A percentile compares a stretch with the other conserved stretches of the same genome.
phyloP scores from a whole-genome alignment of 257 asterid species.

The Penstemon barbatus region DNA sequence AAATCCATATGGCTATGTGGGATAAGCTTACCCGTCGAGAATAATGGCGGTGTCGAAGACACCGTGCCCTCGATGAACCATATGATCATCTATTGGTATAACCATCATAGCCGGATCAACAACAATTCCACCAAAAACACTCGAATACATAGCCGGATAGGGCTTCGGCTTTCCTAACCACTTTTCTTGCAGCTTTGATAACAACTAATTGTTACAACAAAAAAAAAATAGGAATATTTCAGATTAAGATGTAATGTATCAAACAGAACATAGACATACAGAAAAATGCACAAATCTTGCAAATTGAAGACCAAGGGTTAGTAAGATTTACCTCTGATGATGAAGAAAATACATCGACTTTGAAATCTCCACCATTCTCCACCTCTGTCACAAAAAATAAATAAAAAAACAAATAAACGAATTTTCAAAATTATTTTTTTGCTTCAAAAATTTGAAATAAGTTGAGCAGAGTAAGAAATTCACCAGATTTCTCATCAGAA shows the following conservation, averaged over 20 bases:
- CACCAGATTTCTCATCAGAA: slow-evolving; percentile 43
- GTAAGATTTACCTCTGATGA: slow-evolving; percentile 52
- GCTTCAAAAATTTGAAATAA: slow-evolving; percentile 8
- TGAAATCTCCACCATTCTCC: slow-evolving; percentile 44
- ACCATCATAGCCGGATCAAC: slow-evolving; percentile 93
- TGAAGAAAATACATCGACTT: slow-evolving; percentile 70
- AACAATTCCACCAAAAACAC: slow-evolving; percentile 75
- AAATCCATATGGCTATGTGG: background rate
- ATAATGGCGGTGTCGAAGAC: slow-evolving; percentile 83
- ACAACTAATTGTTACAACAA: slow-evolving; percentile 46
- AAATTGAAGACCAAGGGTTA: background rate
- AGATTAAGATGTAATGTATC: background rate
- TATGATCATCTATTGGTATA: slow-evolving; percentile 86
- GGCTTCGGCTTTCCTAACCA: slow-evolving; percentile 70
- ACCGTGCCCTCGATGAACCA: slow-evolving; percentile 97
- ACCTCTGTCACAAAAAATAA: slow-evolving; percentile 28
- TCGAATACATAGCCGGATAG: slow-evolving; percentile 90
- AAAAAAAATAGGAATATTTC: background rate
- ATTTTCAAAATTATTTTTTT: background rate
- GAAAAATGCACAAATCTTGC: too few species aligned
- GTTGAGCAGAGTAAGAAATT: background rate
- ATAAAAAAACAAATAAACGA: background rate
- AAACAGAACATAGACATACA: background rate
- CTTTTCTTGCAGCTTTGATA: slow-evolving; percentile 65
- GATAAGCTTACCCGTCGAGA: slow-evolving; percentile 54